Base-by-base conservation (phyloP, 2,329 filamentous ascomycete genomes). In the Bipolaris sorokiniana region DNA sequence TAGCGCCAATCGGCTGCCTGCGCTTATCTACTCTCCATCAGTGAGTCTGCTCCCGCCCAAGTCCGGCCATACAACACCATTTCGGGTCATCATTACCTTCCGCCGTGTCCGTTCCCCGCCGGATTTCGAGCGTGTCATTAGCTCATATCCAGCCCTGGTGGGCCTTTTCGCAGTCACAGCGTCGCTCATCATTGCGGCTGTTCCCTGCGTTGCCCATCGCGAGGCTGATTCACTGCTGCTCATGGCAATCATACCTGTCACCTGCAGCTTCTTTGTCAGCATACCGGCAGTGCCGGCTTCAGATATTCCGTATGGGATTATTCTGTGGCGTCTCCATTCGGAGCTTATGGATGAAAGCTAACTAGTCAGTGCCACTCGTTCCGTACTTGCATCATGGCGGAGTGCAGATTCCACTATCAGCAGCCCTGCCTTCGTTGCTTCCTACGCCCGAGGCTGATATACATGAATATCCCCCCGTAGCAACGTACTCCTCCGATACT, bases 371-470 rank as follows among this genome's bases (percentile, higher is more conserved):
- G 74, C 70, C 72, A 53, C 65, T 75, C 62, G 66, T 70, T 28
- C 71, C 73, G 56, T 74, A 69, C 67, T 51, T 67, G 51, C 73
- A 73, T 48, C 53, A 74, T 71, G 72, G 67, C 59, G 71, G 67
- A 57, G 71, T 59, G 62, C 74, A 76, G 68, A 66, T 68, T 62
- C 74, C 73, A 58, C 69, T 76, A 61, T 66, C 60, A 33, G 62
- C 50, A 48, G 55, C 58, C 56, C 58, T 74, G 49, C 68, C 72
- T 49, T 64, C 68, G 53, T 54, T 63, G 50, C 63, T 67, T 56
- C 59, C 67, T 56, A 64, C 63, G 60, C 57, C 67, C 50, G 54
- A 64, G 47, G 54, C 65, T 36, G 28, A 66, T 15, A 55, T 73
- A 57, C 67, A 69, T 44, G 64, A 64, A 49, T 70, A 69, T 53